Conservation (phyloP, 192 early-diverging fungal genomes). For the Gigaspora rosea region DNA sequence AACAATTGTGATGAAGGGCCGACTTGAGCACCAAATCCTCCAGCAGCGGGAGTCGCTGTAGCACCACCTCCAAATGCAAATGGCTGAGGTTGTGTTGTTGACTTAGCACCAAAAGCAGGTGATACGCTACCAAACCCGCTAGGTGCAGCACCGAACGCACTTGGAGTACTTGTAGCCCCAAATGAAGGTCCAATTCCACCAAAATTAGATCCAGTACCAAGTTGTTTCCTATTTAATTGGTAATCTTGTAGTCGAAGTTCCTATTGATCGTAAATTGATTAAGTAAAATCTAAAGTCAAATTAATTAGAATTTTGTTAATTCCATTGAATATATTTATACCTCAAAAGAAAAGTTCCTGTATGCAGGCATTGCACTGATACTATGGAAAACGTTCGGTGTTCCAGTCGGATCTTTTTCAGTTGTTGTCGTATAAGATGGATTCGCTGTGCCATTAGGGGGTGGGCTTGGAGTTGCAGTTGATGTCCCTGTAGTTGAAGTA, state of each 20-base stretch:
- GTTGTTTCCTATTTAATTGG: slow-evolving; percentile 69
- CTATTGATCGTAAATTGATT: slow-evolving; percentile 33
- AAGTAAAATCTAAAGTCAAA: background rate
- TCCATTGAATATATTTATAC: slow-evolving; percentile 37
- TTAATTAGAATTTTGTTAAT: background rate
- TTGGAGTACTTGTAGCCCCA: slow-evolving; percentile 27
- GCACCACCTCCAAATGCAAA: slow-evolving; percentile 46
- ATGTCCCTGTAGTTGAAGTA: background rate
- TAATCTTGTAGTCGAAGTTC: slow-evolving; percentile 92
- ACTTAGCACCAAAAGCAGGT: slow-evolving; percentile 40
- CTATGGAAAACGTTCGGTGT: slow-evolving; percentile 63
- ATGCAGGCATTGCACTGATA: slow-evolving; percentile 85
- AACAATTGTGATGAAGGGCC: background rate
- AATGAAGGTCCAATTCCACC: slow-evolving; percentile 5
- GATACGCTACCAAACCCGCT: background rate
- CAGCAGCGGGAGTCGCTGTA: slow-evolving; percentile 41
- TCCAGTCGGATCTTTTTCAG: slow-evolving; percentile 53
- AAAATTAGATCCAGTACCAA: background rate
- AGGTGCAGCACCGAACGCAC: slow-evolving; percentile 32
- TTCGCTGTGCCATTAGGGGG: slow-evolving; percentile 54
- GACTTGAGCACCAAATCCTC: slow-evolving; percentile 41
- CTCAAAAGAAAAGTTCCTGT: slow-evolving; percentile 83
- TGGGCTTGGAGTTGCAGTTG: slow-evolving; percentile 6
- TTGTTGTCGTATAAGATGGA: slow-evolving; percentile 53
- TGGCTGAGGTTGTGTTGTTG: slow-evolving; percentile 47